phyloP scores from a whole-genome alignment of 129 eudicot genomes.

The Saussurea involucrata region DNA sequence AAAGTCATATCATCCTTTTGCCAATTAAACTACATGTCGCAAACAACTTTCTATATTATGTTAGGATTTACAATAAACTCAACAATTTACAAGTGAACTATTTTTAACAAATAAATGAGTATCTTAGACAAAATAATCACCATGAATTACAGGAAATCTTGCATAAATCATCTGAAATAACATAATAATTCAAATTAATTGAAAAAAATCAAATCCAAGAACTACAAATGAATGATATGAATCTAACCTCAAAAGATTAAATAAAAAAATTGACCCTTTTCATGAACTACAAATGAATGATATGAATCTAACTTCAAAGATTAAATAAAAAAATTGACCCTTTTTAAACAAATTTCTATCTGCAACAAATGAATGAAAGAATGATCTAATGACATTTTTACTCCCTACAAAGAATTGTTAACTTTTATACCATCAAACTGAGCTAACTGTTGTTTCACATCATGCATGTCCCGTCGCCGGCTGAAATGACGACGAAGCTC shows the following conservation, averaged over 20 bases:
- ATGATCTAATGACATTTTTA: constrained; percentile 46
- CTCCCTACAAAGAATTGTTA: constrained; percentile 69
- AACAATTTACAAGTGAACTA: too few relatives aligned
- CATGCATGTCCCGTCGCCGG: constrained; percentile 14
- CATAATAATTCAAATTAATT: constrained; percentile 4
- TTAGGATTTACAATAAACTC: too few relatives aligned
- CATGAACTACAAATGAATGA: too few relatives aligned
- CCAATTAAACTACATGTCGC: too few relatives aligned
- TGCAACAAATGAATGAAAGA: constrained; percentile 85
- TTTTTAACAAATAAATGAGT: too few relatives aligned
- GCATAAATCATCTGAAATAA: background rate
- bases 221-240: constrained; percentile 16
- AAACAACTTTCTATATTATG: too few relatives aligned
- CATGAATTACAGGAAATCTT: background rate
- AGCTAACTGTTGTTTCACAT: background rate
- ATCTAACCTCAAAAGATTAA: constrained; percentile 8
- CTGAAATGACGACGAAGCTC: constrained; percentile 47
- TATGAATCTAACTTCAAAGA: constrained; percentile 5
- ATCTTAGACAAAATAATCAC: too few relatives aligned
- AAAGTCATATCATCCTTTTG: too few relatives aligned
- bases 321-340: constrained; percentile 13
- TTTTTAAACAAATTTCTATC: constrained; percentile 45
- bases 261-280: constrained; percentile 13
- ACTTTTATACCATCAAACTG: constrained; percentile 33
- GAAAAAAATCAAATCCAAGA: constrained; percentile 6